Conservation (phyloP, 495 filamentous ascomycete species). For the Astrocystis sublimbata region DNA sequence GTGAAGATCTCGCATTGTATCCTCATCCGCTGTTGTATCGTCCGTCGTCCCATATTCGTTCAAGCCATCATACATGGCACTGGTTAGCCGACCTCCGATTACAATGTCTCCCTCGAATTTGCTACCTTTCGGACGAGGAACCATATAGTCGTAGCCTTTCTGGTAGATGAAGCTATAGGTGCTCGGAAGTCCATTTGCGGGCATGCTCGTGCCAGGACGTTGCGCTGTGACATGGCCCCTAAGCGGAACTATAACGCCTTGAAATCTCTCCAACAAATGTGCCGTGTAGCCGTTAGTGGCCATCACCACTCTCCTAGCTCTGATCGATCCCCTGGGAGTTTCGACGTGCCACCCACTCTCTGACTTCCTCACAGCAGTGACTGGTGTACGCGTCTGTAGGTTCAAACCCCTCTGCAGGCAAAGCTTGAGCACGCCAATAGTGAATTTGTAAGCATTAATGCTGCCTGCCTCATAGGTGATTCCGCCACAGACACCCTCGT, state of each 20-base stretch:
- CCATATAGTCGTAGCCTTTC: conserved; percentile 66
- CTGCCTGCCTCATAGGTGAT: conserved; percentile 63
- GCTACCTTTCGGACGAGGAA: conserved; percentile 53
- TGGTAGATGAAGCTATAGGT: conserved; percentile 66
- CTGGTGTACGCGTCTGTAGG: conserved; percentile 64
- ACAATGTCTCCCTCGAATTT: conserved; percentile 60
- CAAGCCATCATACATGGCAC: conserved; percentile 46
- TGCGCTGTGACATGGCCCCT: conserved; percentile 69
- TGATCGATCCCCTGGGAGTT: conserved; percentile 58
- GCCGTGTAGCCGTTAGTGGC: conserved; percentile 76
- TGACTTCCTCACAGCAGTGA: conserved; percentile 37
- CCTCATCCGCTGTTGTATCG: conserved; percentile 57
- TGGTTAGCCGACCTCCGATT: conserved; percentile 66
- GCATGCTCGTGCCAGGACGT: conserved; percentile 50
- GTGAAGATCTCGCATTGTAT: conserved; percentile 54
- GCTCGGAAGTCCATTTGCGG: conserved; percentile 42
- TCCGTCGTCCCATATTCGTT: conserved; percentile 56
- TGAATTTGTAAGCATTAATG: conserved; percentile 65
- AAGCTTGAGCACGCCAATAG: conserved; percentile 57
- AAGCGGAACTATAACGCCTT: conserved; percentile 64
- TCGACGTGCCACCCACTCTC: conserved; percentile 46
- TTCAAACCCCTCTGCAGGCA: conserved; percentile 57
- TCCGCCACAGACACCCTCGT: conserved; percentile 49
- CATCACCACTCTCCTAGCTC: conserved; percentile 57
- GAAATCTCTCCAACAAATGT: conserved; percentile 55